These are phyloP conservation scores for Fusarium subglutinans DNA, from an alignment of 2,329 filamentous ascomycete genomes.

Conservation along the genomic window DNA sequence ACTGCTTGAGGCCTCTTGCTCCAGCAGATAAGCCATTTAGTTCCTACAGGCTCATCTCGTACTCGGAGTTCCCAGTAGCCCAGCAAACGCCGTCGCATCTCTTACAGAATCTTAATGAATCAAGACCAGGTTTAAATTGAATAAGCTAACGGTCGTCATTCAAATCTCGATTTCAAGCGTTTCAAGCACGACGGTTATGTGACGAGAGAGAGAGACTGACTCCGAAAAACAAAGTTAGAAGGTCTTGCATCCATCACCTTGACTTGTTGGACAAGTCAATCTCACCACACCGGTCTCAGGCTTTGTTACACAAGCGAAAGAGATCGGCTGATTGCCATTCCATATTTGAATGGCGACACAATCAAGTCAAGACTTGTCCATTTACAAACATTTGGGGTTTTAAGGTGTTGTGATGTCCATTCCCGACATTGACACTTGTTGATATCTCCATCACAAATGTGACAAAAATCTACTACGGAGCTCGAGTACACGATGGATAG, in stretches of 20 bases:
- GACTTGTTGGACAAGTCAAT: rapidly evolving
- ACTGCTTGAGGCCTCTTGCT: neutral
- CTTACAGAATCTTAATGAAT: no score
- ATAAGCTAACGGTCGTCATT: neutral
- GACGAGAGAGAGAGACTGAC: neutral
- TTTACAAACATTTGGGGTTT: neutral
- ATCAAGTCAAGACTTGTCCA: neutral
- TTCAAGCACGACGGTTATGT: neutral
- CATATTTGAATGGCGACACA: neutral
- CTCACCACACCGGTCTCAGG: neutral
- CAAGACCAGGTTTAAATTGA: neutral
- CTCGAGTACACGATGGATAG: neutral
- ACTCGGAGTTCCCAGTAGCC: no score
- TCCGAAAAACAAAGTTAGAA: neutral
- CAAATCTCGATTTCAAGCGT: neutral
- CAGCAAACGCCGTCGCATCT: neutral
- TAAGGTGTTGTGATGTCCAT: neutral
- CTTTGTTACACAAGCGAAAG: neutral
- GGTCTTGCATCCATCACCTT: neutral
- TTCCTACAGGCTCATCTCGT: neutral
- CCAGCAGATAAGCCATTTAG: neutral
- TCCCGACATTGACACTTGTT: neutral
- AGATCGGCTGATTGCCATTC: neutral
- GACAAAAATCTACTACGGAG: neutral
- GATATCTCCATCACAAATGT: neutral